Evolutionary conservation across 2,329 filamentous ascomycete genomes (phyloP), one percentile per base, ranked within the genome.

Genomic region (Penicillium griseofulvum): DNA sequence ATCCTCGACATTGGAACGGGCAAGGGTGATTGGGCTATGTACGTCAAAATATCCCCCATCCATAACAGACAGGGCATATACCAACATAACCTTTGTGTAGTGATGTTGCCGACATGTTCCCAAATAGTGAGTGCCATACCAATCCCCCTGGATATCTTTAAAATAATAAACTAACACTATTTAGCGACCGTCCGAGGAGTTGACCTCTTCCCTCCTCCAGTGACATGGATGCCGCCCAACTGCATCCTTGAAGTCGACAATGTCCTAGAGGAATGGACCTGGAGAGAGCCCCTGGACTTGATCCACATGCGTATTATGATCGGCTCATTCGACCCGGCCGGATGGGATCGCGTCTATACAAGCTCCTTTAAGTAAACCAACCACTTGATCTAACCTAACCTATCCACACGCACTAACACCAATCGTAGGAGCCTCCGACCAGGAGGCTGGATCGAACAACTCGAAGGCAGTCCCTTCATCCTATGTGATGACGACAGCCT

Each of bases 1-100:
- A 50, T 61, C 10, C 51, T 59, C 3, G 57, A 59, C 17, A 38
- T 64, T 2, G 58, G 58, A 24, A 59, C 59, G 1, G 59, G 58
- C 1, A 52, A 57, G n/a, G 61, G 55, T 36, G 43, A 38, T 7
- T 53, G 50, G 50, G 43, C 50, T 24, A 48, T 53, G 50, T 53
- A 38, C 7, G 50, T 48, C n/a, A 14, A 4, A 31, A 33, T 16
- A 2, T 16, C 19, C 14, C 17, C 12, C 12, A 12, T 9, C 14
- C 12, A 1, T 16, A 14, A 26, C 14, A 19, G 5, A 47, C 16
- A 10, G 5, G 9, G 26, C 11, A 11, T 11, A 33, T 33, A 33
- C 34, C 4, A 17, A 33, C 10, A 34, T 17, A 34, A n/a, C 28
- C 7, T 14, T 16, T 26, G 2, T 10, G 9, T 8, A 53, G 50